Base-by-base conservation (phyloP, 2,329 filamentous ascomycete species). In the Colletotrichum sp. region DNA sequence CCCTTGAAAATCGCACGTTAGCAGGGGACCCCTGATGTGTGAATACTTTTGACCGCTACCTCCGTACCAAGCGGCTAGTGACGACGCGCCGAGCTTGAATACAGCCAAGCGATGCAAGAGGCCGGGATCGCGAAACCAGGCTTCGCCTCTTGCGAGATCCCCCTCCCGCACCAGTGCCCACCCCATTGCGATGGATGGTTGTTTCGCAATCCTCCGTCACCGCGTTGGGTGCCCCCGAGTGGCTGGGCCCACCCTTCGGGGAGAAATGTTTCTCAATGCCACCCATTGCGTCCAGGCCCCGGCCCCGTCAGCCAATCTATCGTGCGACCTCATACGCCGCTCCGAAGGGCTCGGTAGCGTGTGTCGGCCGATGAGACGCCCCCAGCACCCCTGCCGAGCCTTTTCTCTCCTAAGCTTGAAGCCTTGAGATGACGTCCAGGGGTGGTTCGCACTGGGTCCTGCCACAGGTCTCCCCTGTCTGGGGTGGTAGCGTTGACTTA, bases 301-400 rank as follows among this genome's bases (percentile, higher is more conserved):
- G 26, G 26, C 49, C 49, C 16, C 21, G 57, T 49, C 66, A 60
- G 49, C 39, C 24, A 69, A 36, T 32, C 57, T 63, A 63, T 30
- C 39, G 26, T 49, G 63, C 39, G 63, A 76, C 34, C 39, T 63
- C 34, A 24, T 49, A 34, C 68, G 26, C 57, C 55, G 55, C 68
- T 62, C 57, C 24, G 21, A 34, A 36, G 68, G 36, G 67, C 55
- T 60, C 32, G 64, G 39, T 52, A 73, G 69, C 55, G 63, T 63
- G 64, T 68, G 71, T 76, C 71, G 64, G 60, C 60, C 62, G 60
- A 74, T 75, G 75, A 75, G 75, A 76, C 75, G 66, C 24, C 36
- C 44, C 62, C 66, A 24, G 34, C 65, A 71, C 60, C 66, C 71
- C 63, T 76, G 72, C 75, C 71, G 44, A 76, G 75, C 36, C 1